Evolutionary conservation across 768 basidiomycete genomes (phyloP).

Genomic region (Suillus subalutaceus): DNA sequence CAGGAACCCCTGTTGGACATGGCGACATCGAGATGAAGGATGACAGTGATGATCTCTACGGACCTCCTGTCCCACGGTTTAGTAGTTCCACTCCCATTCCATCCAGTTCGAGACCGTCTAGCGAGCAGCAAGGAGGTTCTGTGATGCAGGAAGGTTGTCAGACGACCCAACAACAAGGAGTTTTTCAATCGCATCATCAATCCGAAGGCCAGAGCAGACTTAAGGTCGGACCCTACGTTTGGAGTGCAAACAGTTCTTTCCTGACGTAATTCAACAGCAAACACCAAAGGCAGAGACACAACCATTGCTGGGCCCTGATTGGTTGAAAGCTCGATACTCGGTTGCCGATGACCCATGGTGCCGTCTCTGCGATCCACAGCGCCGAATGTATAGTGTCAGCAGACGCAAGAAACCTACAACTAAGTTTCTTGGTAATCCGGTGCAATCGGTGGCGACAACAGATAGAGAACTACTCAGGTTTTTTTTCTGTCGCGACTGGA

Average conservation of each 20-base stretch:
- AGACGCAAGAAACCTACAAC: not conserved
- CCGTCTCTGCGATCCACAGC: not conserved
- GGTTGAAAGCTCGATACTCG: slow-evolving; percentile 7
- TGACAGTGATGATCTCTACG: not conserved
- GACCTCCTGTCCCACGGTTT: not conserved
- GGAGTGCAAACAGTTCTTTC: not conserved
- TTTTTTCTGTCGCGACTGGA: slow-evolving; percentile 1
- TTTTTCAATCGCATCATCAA: slow-evolving; percentile 24
- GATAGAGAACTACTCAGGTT: not conserved
- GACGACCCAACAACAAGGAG: not conserved
- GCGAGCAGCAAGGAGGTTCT: not conserved
- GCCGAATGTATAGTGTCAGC: not conserved
- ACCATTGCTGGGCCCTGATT: not conserved
- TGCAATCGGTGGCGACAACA: not conserved
- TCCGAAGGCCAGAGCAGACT: not conserved
- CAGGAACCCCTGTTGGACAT: not conserved
- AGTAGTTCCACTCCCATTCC: too few species aligned
- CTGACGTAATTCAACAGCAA: not conserved
- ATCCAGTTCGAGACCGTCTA: not conserved
- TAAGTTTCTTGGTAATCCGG: slow-evolving; percentile 1
- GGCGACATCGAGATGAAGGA: slow-evolving; percentile 2
- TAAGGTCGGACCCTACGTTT: not conserved
- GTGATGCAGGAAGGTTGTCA: not conserved
- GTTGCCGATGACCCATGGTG: not conserved
- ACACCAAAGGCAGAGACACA: not conserved